These are phyloP conservation scores for Teratosphaeria destructans DNA, from an alignment of 2,329 filamentous ascomycete species.

Conservation along the genomic window DNA sequence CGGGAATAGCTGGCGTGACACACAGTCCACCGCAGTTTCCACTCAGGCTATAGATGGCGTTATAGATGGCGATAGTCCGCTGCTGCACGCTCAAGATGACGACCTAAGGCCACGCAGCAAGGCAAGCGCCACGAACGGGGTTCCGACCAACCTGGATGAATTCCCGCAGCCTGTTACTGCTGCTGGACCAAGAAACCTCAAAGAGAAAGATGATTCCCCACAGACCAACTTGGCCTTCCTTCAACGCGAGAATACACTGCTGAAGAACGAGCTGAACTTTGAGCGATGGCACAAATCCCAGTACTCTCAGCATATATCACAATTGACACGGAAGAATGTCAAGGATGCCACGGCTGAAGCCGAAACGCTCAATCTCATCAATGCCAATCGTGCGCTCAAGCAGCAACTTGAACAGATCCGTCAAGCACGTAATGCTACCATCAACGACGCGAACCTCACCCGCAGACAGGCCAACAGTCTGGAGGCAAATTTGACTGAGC, in stretches of 20 bases:
- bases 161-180: conserved; percentile 12
- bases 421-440: conserved; percentile 21
- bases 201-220: conserved; percentile 9
- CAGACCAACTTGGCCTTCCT: conserved; percentile 43
- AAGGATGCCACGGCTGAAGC: conserved; percentile 69
- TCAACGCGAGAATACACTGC: conserved; percentile 61
- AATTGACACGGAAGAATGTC: conserved; percentile 63
- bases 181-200: not conserved
- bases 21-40: conserved; percentile 42
- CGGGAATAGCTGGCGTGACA: conserved; percentile 43
- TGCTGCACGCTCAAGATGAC: conserved; percentile 39
- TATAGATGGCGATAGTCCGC: conserved; percentile 48
- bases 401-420: conserved; percentile 47
- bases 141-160: conserved; percentile 16
- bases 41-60: conserved; percentile 25
- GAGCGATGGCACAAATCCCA: conserved; percentile 77
- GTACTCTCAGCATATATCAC: conserved; percentile 70
- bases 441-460: conserved; percentile 23
- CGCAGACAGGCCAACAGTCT: conserved; percentile 66
- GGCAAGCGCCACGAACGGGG: conserved; percentile 1
- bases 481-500: conserved; percentile 39
- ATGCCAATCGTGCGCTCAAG: conserved; percentile 63
- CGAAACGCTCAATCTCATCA: conserved; percentile 70
- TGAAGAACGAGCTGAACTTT: conserved; percentile 73
- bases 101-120: conserved; percentile 13